A percentile compares a stretch with the other conserved stretches of the same genome.
phyloP scores from a whole-genome alignment of 225 moss, liverwort and hornwort genomes.

The Ulota crispa region DNA sequence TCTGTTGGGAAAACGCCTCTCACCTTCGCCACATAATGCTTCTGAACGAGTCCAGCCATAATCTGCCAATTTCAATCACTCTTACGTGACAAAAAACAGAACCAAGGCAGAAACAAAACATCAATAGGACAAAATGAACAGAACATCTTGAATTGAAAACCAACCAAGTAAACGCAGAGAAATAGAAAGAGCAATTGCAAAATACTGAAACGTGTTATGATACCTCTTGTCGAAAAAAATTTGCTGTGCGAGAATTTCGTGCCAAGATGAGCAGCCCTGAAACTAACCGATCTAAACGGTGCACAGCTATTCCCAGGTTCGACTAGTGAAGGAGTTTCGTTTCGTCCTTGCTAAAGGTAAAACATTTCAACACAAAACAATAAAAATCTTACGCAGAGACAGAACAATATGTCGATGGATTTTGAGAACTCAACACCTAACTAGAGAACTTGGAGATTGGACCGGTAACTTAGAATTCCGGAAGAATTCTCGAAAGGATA shows the following conservation, averaged over 20 bases:
- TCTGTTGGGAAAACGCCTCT: constrained; percentile 83
- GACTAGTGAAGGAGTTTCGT: constrained; percentile 48
- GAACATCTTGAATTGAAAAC: neutral
- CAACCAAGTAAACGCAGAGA: neutral
- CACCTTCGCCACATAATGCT: constrained; percentile 97
- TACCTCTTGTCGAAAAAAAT: constrained; percentile 91
- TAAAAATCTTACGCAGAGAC: neutral
- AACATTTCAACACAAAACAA: constrained; percentile 5
- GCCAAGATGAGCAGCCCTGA: constrained; percentile 95
- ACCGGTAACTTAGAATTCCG: neutral
- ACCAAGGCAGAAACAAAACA: constrained; percentile 20
- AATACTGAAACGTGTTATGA: neutral
- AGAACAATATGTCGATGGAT: neutral
- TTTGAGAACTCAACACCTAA: neutral
- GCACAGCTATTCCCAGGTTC: constrained; percentile 63
- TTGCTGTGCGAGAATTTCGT: constrained; percentile 75
- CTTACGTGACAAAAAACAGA: neutral
- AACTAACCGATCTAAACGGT: constrained; percentile 92
- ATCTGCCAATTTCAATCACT: constrained; percentile 60
- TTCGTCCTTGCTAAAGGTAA: constrained; percentile 9
- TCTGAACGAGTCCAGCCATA: constrained; percentile 81
- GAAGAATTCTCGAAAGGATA: constrained; percentile 55
- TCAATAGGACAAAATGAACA: neutral
- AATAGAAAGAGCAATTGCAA: neutral
- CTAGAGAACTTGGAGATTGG: neutral